Percentiles rank a stretch among this genome's conserved stretches.
Conservation (phyloP, 306 rosid genomes). For the Prunus kanzakura region DNA sequence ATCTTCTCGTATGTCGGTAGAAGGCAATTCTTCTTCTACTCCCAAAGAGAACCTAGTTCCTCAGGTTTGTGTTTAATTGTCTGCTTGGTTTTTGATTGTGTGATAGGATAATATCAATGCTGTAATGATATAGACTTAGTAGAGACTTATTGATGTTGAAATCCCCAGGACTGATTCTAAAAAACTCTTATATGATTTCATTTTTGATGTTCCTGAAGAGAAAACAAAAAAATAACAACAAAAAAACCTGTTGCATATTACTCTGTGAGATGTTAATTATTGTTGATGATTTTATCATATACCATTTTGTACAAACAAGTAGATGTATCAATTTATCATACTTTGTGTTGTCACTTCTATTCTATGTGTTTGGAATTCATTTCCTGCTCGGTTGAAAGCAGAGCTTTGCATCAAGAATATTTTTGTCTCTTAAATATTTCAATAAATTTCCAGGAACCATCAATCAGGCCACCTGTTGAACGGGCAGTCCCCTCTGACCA, state of each 20-base stretch:
- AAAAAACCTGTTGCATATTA: neutral
- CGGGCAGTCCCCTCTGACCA: constrained; percentile 39
- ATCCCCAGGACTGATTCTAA: neutral
- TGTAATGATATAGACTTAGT: neutral
- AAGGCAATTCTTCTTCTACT: constrained; percentile 22
- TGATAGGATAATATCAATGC: neutral
- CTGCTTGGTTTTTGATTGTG: constrained; percentile 7
- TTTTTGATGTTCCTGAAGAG: neutral
- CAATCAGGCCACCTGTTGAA: constrained; percentile 36
- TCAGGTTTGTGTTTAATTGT: constrained; percentile 49
- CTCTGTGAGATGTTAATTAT: neutral
- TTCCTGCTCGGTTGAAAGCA: neutral
- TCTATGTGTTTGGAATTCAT: neutral
- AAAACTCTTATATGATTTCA: neutral
- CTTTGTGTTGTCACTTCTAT: neutral
- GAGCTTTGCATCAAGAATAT: constrained; percentile 8
- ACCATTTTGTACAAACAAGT: neutral
- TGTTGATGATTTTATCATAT: neutral
- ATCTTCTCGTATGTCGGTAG: constrained; percentile 27
- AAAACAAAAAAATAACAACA: too few species aligned
- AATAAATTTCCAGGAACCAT: constrained; percentile 52
- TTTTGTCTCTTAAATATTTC: constrained; percentile 23
- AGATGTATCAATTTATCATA: neutral
- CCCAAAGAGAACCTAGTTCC: constrained; percentile 36
- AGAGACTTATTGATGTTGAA: neutral